Base-by-base conservation (phyloP, 805 yeast genomes). In the Candida incommunis region DNA sequence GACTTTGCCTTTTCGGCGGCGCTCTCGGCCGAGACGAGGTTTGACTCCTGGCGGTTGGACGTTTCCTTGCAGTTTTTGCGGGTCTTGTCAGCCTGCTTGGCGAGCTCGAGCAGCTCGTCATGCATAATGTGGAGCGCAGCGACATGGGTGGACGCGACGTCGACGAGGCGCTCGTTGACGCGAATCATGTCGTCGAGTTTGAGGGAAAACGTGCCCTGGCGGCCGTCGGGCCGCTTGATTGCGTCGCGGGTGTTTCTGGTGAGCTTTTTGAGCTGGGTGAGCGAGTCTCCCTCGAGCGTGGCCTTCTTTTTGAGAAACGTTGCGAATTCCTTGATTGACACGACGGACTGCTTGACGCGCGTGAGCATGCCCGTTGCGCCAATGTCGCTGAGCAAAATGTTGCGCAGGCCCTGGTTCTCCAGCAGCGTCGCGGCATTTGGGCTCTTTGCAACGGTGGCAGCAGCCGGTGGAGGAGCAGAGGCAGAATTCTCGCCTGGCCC, bases 1-100 rank as follows among this genome's bases (percentile, higher is more conserved):
- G 66, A 54, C 61, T 82, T 84, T 15, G 96, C 94, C 72, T 90
- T 90, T 51, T 85, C 95, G 1, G 95, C 96, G 40, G 75, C 74
- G 46, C 70, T 67, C 43, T 87, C 88, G 4, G 95, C 78, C 46
- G 92, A 97, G 11, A 70, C 57, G 27, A 87, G 88, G 48, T 82
- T 94, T 57, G 82, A 86, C 58, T 92, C 98, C 53, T 80, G 75
- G 42, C 83, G 70, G 55, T 76, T 72, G 40, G 87, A 85, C 46
- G 82, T 83, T 42, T 92, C 97, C 60, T 92, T 92, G 45, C 78
- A 66, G 26, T 70, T 53, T 60, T 88, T 92, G 52, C 98, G 72
- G 50, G 78, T 68, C 48, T 82, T 75, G 9, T 83, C 71, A 51
- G 87, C 76, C 2, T 86, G 76, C 18, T 75, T 69, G 16, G 83